Evolutionary conservation across 768 basidiomycete genomes (phyloP), one percentile per base, ranked within the genome.

Genomic region (Neoboletus magnificus): DNA sequence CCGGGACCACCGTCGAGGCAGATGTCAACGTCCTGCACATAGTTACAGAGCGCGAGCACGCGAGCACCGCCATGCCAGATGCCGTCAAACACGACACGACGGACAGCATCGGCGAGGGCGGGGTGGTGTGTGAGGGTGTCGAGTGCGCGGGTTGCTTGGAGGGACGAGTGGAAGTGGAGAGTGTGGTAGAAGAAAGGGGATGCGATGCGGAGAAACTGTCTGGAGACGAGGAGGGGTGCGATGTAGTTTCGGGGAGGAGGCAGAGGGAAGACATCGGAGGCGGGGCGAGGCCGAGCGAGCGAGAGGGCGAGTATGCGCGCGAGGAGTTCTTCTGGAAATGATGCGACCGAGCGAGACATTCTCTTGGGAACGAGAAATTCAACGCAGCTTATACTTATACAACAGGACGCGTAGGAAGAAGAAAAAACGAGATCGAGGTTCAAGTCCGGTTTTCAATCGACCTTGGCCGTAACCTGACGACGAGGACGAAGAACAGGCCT

Each of bases 181-280:
- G 76, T 74, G 63, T 79, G 74, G 72, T 86, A 86, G 57, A 83
- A 76, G 13, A 85, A 73, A 2, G 85, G 84, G 0, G 77, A 77
- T 2, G 75, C 77, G 56, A 87, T 84, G 55, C 86, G 77, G 42
- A 76, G 67, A 71, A 85, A 82, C 23, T 71, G 63, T 37, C 69
- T 77, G 48, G 71, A 84, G 44, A 82, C 80, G 49, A 81, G 77
- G 16, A 87, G 76, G 0, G 78, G 74, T 5, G 80, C 72, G 18
- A 71, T 63, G 15, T 68, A 69, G 30, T 68, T 62, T 43, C 57
- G 52, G 50, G 55, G 48, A 11, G 50, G 51, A 44, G 32, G 44
- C 6, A 54, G 56, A 40, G 61, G 54, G 48, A 56, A 64, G 51
- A 59, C 33, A 20, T 69, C 61, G 63, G 65, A 70, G 7, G 58